These are phyloP conservation scores for Candida insectalens DNA, from an alignment of 805 yeast species.

Conservation along the genomic window DNA sequence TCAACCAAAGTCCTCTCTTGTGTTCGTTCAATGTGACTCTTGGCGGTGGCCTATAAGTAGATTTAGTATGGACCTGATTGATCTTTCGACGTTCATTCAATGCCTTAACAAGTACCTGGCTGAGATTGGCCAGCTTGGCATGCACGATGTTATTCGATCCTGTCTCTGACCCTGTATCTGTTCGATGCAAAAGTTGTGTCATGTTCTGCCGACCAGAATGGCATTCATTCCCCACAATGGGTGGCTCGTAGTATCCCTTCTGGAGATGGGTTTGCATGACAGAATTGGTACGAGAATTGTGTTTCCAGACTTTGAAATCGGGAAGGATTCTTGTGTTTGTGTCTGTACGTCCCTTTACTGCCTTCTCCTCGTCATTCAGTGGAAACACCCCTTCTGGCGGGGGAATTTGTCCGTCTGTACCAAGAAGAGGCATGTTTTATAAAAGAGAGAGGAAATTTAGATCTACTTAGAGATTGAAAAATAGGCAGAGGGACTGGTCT, in stretches of 20 bases:
- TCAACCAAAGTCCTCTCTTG: slow-evolving; percentile 78
- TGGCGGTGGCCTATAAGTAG: slow-evolving; percentile 72
- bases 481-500: too few relatives aligned
- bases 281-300: slow-evolving; percentile 42
- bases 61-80: slow-evolving; percentile 36
- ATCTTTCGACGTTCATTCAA: slow-evolving; percentile 35
- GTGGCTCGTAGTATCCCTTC: slow-evolving; percentile 61
- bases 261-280: slow-evolving; percentile 48
- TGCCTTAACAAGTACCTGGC: slow-evolving; percentile 40
- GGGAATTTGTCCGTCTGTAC: slow-evolving; percentile 17
- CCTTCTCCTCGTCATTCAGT: slow-evolving; percentile 20
- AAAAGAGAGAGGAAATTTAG: too few relatives aligned
- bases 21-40: slow-evolving; percentile 85
- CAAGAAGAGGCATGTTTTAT: too few relatives aligned
- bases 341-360: too few relatives aligned
- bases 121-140: slow-evolving; percentile 28
- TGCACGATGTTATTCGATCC: slow-evolving; percentile 7
- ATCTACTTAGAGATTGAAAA: too few relatives aligned
- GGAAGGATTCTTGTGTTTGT: too few relatives aligned
- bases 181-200: slow-evolving; percentile 21
- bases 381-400: slow-evolving; percentile 23
- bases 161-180: slow-evolving; percentile 2
- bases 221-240: slow-evolving; percentile 56
- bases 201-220: slow-evolving; percentile 57
- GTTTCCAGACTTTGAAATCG: slow-evolving; percentile 67